Conservation (phyloP, 1,139 yeast species). For the Lodderomyces theae region DNA sequence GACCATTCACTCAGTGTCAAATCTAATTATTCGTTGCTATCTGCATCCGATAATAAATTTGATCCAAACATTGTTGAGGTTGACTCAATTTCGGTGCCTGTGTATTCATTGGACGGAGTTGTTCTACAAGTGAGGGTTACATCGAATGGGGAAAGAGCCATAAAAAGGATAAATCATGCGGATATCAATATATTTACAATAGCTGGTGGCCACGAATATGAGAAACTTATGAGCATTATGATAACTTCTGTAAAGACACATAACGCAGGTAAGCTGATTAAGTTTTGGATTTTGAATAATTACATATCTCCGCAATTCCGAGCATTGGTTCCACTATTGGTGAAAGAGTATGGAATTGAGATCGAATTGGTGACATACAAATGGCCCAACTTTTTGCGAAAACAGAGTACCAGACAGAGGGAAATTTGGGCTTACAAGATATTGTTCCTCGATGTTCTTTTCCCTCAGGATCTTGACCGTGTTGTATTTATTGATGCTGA, state of each 20-base stretch:
- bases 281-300: slow-evolving; percentile 86
- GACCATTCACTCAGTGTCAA: slow-evolving; percentile 49
- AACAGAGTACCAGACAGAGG: slow-evolving; percentile 70
- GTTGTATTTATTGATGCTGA: slow-evolving; percentile 87
- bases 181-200: slow-evolving; percentile 80
- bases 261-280: slow-evolving; percentile 61
- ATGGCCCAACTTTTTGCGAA: slow-evolving; percentile 90
- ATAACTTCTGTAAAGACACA: slow-evolving; percentile 68
- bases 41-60: slow-evolving; percentile 31
- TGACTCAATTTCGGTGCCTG: slow-evolving; percentile 21
- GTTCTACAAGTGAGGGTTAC: slow-evolving; percentile 45
- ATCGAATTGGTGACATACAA: slow-evolving; percentile 76
- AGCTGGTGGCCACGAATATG: slow-evolving; percentile 78
- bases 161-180: slow-evolving; percentile 33
- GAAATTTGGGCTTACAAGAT: slow-evolving; percentile 88
- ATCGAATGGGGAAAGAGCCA: background rate
- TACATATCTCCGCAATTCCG: slow-evolving; percentile 70
- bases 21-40: slow-evolving; percentile 37
- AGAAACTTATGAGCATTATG: slow-evolving; percentile 72
- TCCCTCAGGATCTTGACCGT: slow-evolving; percentile 73
- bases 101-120: slow-evolving; percentile 46
- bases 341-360: slow-evolving; percentile 55
- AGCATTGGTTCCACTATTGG: slow-evolving; percentile 56
- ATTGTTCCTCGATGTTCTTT: slow-evolving; percentile 78
- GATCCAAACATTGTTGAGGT: slow-evolving; percentile 23